Evolutionary conservation across 1,284 basidiomycete genomes (phyloP), one percentile per base, ranked within the genome.

Genomic region (Volvariella surrecta): DNA sequence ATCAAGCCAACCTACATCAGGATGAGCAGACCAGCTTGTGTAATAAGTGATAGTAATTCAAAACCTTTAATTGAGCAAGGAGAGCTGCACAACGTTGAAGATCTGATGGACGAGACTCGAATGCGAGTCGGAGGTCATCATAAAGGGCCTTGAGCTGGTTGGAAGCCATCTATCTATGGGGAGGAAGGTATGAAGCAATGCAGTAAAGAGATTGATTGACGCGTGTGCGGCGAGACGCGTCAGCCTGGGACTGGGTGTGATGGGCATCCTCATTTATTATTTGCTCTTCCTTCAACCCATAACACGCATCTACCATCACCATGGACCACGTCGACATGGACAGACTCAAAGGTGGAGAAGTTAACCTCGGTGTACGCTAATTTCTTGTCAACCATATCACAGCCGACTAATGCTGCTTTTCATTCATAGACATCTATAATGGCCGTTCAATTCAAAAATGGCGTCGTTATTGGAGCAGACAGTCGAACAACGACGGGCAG

Each of bases 391-490:
- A 45, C 31, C 35, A 10, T 11, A 31, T 41, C n/a, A 28, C 15
- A 24, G 30, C 24, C n/a, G n/a, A n/a, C n/a, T n/a, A 2, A 24
- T 28, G 4, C 18, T 39, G 47, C 34, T 35, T 38, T 19, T n/a
- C 39, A 28, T 42, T 47, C 49, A 10, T 57, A 94, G 88, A 99
- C 95, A 44, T 98, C 95, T 39, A 99, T 99, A 65, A 99, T 99
- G 96, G 95, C 95, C 43, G 95, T 99, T 51, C 89, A 93, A 54
- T 99, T 98, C 70, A 76, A 92, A 35, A 82, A 81, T 32, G 95
- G 95, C 40, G 95, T 99, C 45, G 83, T 99, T 52, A 82, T 99
- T 48, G 96, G 96, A 31, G 95, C 95, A 53, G 95, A 99, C 68
- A 89, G 87, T 73, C 79, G 96, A 47, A 99, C 96, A 49, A 98